Percentiles rank a stretch among this genome's conserved stretches.
Conservation (phyloP, 805 yeast species). For the Schizosaccharomyces cryophilus region DNA sequence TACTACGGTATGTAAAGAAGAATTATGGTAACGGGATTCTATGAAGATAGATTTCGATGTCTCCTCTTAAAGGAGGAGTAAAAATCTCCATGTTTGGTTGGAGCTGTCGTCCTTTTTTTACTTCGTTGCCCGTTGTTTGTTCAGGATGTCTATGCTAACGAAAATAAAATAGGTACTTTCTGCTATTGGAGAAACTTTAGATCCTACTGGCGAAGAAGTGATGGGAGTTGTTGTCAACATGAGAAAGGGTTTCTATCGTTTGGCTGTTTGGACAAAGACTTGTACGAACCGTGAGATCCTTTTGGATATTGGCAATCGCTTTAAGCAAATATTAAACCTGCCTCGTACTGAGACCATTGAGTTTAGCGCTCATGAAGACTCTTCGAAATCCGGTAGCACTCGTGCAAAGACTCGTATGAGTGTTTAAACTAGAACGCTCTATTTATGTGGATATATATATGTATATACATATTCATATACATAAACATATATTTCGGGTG, state of each 20-base stretch:
- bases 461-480: no score
- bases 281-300: conserved; percentile 31
- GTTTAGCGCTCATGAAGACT: conserved; percentile 22
- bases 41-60: not conserved
- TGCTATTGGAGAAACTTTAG: conserved; percentile 86
- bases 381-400: conserved; percentile 8
- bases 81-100: not conserved
- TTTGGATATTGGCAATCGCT: conserved; percentile 34
- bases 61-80: not conserved
- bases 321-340: conserved; percentile 64
- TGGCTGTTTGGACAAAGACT: conserved; percentile 84
- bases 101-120: not conserved
- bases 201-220: conserved; percentile 61
- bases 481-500: no score
- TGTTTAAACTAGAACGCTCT: conserved; percentile 1
- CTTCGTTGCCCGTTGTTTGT: not conserved
- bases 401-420: conserved; percentile 7
- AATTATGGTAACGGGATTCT: not conserved
- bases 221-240: conserved; percentile 83
- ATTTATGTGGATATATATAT: not conserved
- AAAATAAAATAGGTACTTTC: conserved; percentile 27
- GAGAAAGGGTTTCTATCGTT: conserved; percentile 57
- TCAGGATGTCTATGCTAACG: not conserved
- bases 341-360: conserved; percentile 54
- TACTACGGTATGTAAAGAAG: not conserved